These are phyloP conservation scores for Curvularia sp. DNA, from an alignment of 2,329 filamentous ascomycete genomes.

Conservation along the genomic window DNA sequence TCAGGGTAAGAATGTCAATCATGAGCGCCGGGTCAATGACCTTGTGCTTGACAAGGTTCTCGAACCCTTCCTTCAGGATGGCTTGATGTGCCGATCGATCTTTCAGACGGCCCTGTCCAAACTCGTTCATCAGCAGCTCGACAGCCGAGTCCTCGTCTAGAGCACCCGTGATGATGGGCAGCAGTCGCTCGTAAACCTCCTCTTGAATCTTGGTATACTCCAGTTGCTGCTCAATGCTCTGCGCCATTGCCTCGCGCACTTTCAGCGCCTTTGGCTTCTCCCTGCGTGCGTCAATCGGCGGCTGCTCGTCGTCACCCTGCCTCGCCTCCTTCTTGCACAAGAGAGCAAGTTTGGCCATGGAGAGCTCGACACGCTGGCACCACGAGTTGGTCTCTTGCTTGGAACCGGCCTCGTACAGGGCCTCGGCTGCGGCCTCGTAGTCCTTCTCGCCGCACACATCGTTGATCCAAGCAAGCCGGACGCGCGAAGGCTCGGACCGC, in stretches of 20 bases:
- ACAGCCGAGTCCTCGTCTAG: conserved; percentile 81
- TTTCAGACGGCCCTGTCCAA: conserved; percentile 60
- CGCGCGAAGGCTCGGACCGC: conserved; percentile 71
- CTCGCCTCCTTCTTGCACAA: conserved; percentile 62
- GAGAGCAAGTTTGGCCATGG: conserved; percentile 78
- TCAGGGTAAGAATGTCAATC: conserved; percentile 81
- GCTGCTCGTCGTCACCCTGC: conserved; percentile 45
- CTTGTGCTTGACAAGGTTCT: conserved; percentile 72
- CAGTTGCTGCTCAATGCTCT: conserved; percentile 64
- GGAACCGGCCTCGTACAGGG: conserved; percentile 73
- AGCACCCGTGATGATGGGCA: conserved; percentile 70
- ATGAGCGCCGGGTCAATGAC: conserved; percentile 66
- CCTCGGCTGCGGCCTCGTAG: conserved; percentile 73
- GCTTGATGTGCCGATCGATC: conserved; percentile 71
- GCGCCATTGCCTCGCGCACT: conserved; percentile 40
- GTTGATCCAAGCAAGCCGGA: conserved; percentile 92
- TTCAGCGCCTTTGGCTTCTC: conserved; percentile 50
- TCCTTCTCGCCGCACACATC: conserved; percentile 80
- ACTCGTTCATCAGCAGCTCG: conserved; percentile 75
- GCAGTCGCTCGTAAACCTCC: conserved; percentile 73
- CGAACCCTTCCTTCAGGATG: conserved; percentile 74
- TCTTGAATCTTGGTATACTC: conserved; percentile 81
- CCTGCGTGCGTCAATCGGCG: conserved; percentile 43
- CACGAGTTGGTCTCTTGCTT: conserved; percentile 80
- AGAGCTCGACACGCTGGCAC: conserved; percentile 93